Conservation (phyloP, 192 early-diverging fungal genomes). For the Gamsiella multidivaricata region DNA sequence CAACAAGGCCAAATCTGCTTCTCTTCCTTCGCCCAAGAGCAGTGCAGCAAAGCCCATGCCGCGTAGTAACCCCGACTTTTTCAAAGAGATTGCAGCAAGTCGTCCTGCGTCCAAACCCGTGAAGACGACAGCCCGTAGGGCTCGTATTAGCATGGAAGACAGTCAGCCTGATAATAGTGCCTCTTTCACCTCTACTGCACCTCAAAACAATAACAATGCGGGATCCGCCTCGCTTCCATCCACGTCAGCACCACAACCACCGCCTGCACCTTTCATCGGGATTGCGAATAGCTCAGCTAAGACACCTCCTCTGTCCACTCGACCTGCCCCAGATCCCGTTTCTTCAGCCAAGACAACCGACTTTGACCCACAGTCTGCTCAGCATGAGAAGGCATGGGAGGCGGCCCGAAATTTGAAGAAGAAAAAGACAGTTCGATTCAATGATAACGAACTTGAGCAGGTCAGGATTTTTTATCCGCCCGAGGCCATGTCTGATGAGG, state of each 20-base stretch:
- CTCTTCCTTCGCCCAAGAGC: not conserved
- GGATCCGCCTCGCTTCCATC: no score
- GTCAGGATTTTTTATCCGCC: conserved; percentile 7
- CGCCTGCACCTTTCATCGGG: no score
- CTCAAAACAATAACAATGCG: no score
- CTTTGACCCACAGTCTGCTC: conserved; percentile 5
- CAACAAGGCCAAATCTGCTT: not conserved
- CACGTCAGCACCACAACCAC: no score
- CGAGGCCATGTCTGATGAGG: not conserved
- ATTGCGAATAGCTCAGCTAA: no score
- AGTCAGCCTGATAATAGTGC: no score
- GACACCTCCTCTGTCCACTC: no score
- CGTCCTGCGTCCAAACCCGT: not conserved
- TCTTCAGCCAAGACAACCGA: not conserved
- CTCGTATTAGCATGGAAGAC: no score
- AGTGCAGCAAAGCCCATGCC: not conserved
- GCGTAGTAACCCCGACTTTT: not conserved
- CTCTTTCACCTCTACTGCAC: no score
- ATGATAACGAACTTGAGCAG: not conserved
- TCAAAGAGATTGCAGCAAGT: not conserved
- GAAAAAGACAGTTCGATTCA: conserved; percentile 35
- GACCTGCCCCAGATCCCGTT: no score
- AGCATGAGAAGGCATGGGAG: conserved; percentile 14
- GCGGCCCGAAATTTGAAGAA: not conserved
- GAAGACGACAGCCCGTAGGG: not conserved